These are phyloP conservation scores for Trypanosoma lewisi DNA, from an alignment of 208 protist genomes.

Conservation along the genomic window DNA sequence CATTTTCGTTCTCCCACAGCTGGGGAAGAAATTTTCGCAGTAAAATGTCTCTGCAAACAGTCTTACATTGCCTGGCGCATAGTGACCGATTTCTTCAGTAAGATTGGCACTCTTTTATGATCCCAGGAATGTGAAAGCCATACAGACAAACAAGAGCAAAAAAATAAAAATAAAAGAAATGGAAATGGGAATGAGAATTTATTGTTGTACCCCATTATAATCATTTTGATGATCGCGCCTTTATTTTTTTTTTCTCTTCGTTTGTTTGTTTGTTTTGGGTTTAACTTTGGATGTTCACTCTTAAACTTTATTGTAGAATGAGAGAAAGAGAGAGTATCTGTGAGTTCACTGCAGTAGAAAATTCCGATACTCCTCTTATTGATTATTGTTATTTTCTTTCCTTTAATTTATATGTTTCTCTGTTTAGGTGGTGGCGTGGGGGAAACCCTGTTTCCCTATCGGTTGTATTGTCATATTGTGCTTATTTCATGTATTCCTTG, in stretches of 20 bases:
- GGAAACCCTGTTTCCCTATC: too few relatives aligned
- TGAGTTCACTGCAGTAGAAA: not conserved
- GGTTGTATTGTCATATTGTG: too few relatives aligned
- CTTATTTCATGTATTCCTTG: too few relatives aligned
- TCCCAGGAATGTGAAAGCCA: not conserved
- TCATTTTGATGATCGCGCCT: not conserved
- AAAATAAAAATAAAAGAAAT: not conserved
- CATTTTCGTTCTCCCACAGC: slow-evolving; percentile 43
- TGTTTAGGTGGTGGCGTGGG: too few relatives aligned
- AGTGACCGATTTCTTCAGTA: slow-evolving; percentile 59
- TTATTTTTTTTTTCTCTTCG: not conserved
- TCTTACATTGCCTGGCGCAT: slow-evolving; percentile 62
- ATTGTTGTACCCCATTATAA: not conserved
- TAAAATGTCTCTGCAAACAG: slow-evolving; percentile 43
- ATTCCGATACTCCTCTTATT: slow-evolving; percentile 12
- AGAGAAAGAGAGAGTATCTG: not conserved
- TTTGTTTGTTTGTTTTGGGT: not conserved
- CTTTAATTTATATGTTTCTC: not conserved
- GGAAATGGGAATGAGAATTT: not conserved
- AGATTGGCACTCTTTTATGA: slow-evolving; percentile 26
- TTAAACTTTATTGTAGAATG: not conserved
- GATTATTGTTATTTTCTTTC: slow-evolving; percentile 2
- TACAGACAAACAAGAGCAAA: not conserved
- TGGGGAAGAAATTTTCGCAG: slow-evolving; percentile 49
- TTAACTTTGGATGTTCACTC: not conserved